Percentiles rank a stretch among this genome's conserved stretches.
Conservation (phyloP, 2,329 filamentous ascomycete genomes). For the Penicillium vulpinum region DNA sequence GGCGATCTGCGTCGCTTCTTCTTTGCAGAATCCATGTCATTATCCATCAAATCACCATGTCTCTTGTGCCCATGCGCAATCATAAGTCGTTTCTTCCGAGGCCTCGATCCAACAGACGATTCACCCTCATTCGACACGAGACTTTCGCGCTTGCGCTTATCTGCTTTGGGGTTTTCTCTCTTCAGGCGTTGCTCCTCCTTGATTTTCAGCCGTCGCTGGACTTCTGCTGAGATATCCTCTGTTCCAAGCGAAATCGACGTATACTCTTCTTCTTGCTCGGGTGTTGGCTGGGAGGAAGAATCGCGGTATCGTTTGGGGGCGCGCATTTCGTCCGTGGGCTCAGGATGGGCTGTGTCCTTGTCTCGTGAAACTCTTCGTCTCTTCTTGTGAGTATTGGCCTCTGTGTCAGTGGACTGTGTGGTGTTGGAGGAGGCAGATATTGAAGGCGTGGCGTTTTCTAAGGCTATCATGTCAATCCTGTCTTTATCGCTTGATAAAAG, state of each 20-base stretch:
- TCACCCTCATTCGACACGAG: conserved; percentile 29
- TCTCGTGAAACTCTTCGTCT: neutral
- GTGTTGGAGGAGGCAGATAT: conserved; percentile 2
- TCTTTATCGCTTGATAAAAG: neutral
- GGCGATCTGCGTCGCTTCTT: conserved; percentile 6
- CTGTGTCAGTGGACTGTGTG: conserved; percentile 10
- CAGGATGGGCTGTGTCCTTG: neutral
- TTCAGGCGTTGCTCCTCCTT: conserved; percentile 42
- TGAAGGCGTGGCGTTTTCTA: conserved; percentile 3
- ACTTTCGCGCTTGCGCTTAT: conserved; percentile 46
- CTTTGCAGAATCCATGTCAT: conserved; percentile 1
- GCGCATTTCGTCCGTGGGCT: conserved; percentile 3
- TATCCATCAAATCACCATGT: neutral
- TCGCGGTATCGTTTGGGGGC: conserved; percentile 15
- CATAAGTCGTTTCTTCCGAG: conserved; percentile 26
- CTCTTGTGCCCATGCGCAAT: conserved; percentile 8
- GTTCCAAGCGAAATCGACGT: conserved; percentile 34
- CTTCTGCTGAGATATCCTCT: conserved; percentile 49
- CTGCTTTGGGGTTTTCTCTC: conserved; percentile 30
- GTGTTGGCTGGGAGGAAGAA: conserved; percentile 9
- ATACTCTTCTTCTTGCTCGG: conserved; percentile 27
- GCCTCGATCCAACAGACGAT: conserved; percentile 15
- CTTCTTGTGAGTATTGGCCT: conserved; percentile 16
- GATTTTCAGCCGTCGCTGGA: conserved; percentile 45
- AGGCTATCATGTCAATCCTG: neutral